Evolutionary conservation across 169 alveolate species (phyloP).

Genomic region (Cryptosporidium andersoni): DNA sequence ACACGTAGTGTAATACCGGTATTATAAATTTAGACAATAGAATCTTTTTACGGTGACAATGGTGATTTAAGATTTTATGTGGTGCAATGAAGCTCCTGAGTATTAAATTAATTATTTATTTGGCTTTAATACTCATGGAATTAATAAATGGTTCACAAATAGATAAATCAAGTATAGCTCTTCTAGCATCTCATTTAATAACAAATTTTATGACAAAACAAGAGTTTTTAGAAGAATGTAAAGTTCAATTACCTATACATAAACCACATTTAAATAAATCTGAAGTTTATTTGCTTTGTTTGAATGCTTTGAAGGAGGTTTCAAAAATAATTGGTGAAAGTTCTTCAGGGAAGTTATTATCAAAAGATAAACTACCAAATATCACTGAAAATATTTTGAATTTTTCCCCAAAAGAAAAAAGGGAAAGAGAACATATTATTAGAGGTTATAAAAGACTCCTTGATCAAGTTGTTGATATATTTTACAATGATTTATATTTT

Average conservation of each 20-base stretch:
- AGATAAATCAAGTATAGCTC: not conserved
- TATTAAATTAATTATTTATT: not conserved
- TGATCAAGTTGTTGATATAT: constrained; percentile 40
- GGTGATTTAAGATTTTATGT: constrained; percentile 2
- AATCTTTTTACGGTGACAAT: too few relatives aligned
- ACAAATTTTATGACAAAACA: constrained; percentile 54
- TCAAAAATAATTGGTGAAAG: constrained; percentile 11
- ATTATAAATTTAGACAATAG: too few relatives aligned
- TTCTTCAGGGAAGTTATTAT: constrained; percentile 7
- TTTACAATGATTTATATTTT: constrained; percentile 37
- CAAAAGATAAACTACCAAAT: constrained; percentile 29
- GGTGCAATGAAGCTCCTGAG: constrained; percentile 16
- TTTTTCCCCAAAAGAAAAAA: not conserved
- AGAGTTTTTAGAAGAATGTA: constrained; percentile 59
- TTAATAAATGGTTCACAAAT: not conserved
- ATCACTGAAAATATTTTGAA: not conserved
- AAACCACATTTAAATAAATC: constrained; percentile 28
- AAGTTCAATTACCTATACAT: constrained; percentile 11
- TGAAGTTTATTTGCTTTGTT: constrained; percentile 29
- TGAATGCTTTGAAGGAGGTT: constrained; percentile 30
- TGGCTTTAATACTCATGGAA: not conserved
- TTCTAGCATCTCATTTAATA: constrained; percentile 43
- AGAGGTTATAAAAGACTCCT: constrained; percentile 40
- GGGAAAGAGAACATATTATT: not conserved
- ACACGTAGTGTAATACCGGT: too few relatives aligned